These are phyloP conservation scores for Nissolia schottii DNA, from an alignment of 306 rosid species.

Conservation along the genomic window DNA sequence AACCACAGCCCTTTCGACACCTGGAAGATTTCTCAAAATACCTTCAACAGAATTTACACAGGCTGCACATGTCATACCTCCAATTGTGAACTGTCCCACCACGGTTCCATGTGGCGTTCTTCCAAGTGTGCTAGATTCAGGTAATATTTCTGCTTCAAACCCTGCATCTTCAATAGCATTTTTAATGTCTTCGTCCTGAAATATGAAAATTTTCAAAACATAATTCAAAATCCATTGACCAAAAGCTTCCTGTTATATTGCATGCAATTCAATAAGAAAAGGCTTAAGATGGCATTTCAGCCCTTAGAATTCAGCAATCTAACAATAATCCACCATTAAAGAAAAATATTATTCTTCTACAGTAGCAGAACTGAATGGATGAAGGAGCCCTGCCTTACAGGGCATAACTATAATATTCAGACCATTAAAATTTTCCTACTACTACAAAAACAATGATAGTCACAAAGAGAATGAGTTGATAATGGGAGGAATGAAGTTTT, in stretches of 20 bases:
- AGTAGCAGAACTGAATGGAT: slow-evolving; percentile 4
- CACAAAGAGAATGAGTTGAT: neutral
- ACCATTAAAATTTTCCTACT: neutral
- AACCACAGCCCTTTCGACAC: slow-evolving; percentile 85
- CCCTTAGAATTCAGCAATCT: neutral
- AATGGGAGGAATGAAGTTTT: neutral
- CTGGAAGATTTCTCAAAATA: slow-evolving; percentile 72
- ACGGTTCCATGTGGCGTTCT: slow-evolving; percentile 52
- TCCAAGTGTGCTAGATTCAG: slow-evolving; percentile 60
- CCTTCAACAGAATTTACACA: slow-evolving; percentile 96
- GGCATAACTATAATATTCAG: neutral
- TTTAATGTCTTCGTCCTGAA: slow-evolving; percentile 79
- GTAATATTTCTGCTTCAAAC: slow-evolving; percentile 88
- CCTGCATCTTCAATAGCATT: slow-evolving; percentile 96
- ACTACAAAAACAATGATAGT: neutral
- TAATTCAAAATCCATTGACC: slow-evolving; percentile 13
- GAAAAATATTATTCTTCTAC: neutral
- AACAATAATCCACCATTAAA: slow-evolving; percentile 1
- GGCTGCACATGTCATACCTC: slow-evolving; percentile 99
- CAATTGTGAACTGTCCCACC: slow-evolving; percentile 82
- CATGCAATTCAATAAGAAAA: slow-evolving; percentile 6
- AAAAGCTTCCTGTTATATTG: neutral
- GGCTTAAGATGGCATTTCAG: neutral
- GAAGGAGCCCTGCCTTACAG: neutral
- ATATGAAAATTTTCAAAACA: slow-evolving; percentile 24